phyloP scores from a whole-genome alignment of 208 protist genomes.

The Acanthamoeba sp. region DNA sequence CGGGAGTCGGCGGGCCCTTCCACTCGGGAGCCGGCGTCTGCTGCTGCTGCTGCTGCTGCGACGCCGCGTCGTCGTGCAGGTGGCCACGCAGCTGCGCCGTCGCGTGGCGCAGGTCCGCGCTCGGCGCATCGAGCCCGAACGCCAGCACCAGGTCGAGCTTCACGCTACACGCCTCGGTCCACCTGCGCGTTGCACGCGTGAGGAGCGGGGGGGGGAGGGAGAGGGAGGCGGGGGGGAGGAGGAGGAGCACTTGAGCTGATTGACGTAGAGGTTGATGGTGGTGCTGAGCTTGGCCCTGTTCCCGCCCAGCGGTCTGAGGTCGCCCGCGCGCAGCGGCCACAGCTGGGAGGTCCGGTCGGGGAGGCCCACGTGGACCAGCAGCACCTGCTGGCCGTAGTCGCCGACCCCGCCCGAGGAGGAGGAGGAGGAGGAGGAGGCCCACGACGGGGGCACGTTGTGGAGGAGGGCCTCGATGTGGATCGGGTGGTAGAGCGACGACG shows the following conservation, averaged over 20 bases:
- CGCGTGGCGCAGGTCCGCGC: not conserved
- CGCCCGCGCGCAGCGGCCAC: not conserved
- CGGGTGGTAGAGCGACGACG: not conserved
- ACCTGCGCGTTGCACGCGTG: not conserved
- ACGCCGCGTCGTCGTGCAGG: not conserved
- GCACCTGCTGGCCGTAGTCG: not conserved
- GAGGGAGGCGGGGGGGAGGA: too few species aligned
- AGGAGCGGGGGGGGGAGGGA: not conserved
- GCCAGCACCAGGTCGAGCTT: conserved; percentile 7
- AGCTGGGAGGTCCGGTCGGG: not conserved
- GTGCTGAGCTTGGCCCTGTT: not conserved
- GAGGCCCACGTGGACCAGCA: not conserved
- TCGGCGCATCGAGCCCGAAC: not conserved
- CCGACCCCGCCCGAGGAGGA: not conserved
- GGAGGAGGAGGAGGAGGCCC: not conserved
- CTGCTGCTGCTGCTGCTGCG: too few species aligned
- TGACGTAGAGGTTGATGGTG: conserved; percentile 6
- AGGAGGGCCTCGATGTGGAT: conserved; percentile 36
- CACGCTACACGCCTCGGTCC: not conserved
- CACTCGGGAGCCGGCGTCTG: not conserved
- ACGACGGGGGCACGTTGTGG: not conserved
- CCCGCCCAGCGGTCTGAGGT: not conserved
- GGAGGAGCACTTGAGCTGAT: not conserved
- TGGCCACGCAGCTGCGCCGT: not conserved
- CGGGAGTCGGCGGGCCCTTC: not conserved